phyloP scores from a whole-genome alignment of 2,329 filamentous ascomycete genomes.

The Sphaerulina vaccinii region DNA sequence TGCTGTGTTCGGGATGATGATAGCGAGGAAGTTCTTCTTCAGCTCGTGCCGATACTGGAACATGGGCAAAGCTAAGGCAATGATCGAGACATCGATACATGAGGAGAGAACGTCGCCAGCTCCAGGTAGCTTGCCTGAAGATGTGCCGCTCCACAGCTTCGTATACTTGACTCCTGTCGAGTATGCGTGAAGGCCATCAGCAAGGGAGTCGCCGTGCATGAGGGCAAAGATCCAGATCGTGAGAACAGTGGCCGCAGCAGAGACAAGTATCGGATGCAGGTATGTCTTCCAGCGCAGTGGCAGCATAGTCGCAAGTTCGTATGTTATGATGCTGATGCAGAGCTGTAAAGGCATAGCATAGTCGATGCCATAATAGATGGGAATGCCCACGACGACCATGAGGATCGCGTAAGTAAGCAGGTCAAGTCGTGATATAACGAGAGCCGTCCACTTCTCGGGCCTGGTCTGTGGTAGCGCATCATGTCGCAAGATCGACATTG shows the following conservation, averaged over 20 bases:
- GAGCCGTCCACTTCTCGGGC: constrained; percentile 53
- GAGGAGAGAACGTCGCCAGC: constrained; percentile 58
- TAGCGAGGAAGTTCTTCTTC: constrained; percentile 48
- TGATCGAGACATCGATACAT: constrained; percentile 58
- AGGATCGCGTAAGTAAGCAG: not conserved
- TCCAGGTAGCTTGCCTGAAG: constrained; percentile 44
- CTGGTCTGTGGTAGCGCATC: constrained; percentile 47
- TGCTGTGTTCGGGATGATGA: constrained; percentile 54
- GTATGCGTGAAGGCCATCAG: constrained; percentile 48
- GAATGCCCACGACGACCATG: constrained; percentile 51
- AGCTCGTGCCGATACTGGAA: constrained; percentile 60
- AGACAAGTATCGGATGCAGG: constrained; percentile 59
- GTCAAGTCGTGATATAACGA: constrained; percentile 39
- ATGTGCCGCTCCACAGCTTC: constrained; percentile 47
- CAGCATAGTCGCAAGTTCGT: constrained; percentile 52
- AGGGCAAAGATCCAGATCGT: constrained; percentile 55
- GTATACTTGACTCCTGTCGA: constrained; percentile 55
- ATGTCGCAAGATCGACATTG: constrained; percentile 38
- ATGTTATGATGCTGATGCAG: constrained; percentile 53
- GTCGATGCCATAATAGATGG: constrained; percentile 53
- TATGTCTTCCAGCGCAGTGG: constrained; percentile 52
- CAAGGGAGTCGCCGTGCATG: constrained; percentile 44
- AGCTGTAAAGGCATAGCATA: constrained; percentile 52
- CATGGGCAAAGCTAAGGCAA: constrained; percentile 61
- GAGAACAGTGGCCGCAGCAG: constrained; percentile 55